Conservation (phyloP, 2,329 filamentous ascomycete genomes). For the Aspergillus aculeatus region DNA sequence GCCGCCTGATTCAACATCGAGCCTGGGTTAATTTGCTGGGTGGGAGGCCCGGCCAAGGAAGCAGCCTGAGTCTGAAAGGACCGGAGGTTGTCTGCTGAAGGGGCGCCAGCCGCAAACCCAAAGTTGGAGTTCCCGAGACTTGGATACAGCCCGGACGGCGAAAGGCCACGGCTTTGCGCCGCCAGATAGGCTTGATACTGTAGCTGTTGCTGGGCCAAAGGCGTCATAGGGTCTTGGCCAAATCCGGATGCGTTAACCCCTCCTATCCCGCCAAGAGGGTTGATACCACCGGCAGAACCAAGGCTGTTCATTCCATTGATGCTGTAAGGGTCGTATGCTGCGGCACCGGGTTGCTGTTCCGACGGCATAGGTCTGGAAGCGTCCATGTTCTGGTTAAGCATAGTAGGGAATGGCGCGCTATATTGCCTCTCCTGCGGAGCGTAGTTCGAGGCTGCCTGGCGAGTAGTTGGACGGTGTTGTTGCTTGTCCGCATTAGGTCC, state of each 20-base stretch:
- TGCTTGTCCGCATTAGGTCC: slow-evolving; percentile 41
- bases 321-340: slow-evolving; percentile 41
- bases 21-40: slow-evolving; percentile 36
- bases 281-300: slow-evolving; percentile 21
- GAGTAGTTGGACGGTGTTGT: slow-evolving; percentile 43
- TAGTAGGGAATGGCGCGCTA: slow-evolving; percentile 40
- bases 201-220: slow-evolving; percentile 51
- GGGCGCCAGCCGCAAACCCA: slow-evolving; percentile 43
- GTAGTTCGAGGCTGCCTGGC: slow-evolving; percentile 40
- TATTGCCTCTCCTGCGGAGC: slow-evolving; percentile 45
- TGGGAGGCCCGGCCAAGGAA: slow-evolving; percentile 35
- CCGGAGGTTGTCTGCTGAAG: slow-evolving; percentile 34
- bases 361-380: slow-evolving; percentile 35
- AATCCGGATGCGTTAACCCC: slow-evolving; percentile 35
- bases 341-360: slow-evolving; percentile 34
- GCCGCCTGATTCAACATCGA: slow-evolving; percentile 50
- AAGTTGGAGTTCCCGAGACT: slow-evolving; percentile 46
- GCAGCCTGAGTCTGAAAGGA: slow-evolving; percentile 40
- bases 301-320: slow-evolving; percentile 36
- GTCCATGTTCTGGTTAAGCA: slow-evolving; percentile 38
- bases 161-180: slow-evolving; percentile 44
- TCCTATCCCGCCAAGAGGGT: slow-evolving; percentile 30
- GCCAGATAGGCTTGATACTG: slow-evolving; percentile 60
- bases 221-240: slow-evolving; percentile 40
- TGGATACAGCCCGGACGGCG: slow-evolving; percentile 47